These are phyloP conservation scores for Colletotrichum chrysophilum DNA, from an alignment of 2,329 filamentous ascomycete genomes.

Conservation along the genomic window DNA sequence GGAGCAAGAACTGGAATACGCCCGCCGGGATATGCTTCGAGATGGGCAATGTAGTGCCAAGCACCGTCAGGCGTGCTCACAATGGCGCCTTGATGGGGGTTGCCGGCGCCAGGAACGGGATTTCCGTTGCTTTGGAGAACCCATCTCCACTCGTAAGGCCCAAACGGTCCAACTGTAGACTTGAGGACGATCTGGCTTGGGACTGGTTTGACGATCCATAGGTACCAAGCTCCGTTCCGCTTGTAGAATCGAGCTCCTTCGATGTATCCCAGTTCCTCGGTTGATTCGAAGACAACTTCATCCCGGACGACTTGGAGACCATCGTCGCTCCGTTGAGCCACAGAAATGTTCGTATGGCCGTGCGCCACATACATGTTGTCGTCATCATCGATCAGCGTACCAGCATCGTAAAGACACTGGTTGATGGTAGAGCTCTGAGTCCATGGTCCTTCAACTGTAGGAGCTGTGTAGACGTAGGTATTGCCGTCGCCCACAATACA, in stretches of 20 bases:
- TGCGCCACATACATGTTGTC: neutral
- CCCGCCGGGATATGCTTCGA: neutral
- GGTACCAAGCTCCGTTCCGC: neutral
- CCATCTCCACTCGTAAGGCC: neutral
- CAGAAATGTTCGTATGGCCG: neutral
- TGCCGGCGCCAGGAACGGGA: neutral
- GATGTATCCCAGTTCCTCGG: neutral
- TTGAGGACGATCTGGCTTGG: neutral
- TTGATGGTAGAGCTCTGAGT: neutral
- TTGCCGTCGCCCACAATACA: neutral
- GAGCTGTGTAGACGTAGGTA: neutral
- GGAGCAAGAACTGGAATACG: neutral
- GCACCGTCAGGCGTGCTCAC: neutral
- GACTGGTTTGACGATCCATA: neutral
- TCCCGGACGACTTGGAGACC: neutral
- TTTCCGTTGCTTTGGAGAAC: neutral
- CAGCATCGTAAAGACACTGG: neutral
- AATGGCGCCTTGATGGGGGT: neutral
- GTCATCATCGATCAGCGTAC: neutral
- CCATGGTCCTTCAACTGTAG: neutral
- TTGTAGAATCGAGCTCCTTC: neutral
- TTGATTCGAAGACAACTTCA: neutral
- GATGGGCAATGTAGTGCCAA: neutral
- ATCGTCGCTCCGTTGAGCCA: neutral
- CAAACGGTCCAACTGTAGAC: neutral